Evolutionary conservation across 2,329 filamentous ascomycete species (phyloP).

Genomic region (Apiospora arundinis): DNA sequence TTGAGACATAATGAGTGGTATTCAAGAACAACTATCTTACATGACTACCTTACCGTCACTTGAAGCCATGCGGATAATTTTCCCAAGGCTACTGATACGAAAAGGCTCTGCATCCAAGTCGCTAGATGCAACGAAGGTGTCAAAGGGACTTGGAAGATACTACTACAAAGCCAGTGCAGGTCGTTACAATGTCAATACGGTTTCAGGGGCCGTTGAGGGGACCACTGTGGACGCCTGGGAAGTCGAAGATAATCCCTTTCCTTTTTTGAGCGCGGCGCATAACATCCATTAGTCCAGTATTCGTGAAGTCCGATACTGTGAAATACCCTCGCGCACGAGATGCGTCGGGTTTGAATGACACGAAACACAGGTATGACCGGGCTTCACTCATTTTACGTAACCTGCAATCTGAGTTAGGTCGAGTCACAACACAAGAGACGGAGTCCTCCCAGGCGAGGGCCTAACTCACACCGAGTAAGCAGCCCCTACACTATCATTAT

Average conservation of each 20-base stretch:
- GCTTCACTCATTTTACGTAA: constrained; percentile 1
- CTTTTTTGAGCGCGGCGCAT: neutral
- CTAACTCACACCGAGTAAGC: neutral
- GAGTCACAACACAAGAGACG: neutral
- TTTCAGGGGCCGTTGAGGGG: too few relatives aligned
- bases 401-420: neutral
- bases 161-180: too few relatives aligned
- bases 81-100: neutral
- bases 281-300: neutral
- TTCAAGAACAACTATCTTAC: neutral
- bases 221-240: neutral
- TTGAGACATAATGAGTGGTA: neutral
- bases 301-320: too few relatives aligned
- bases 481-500: neutral
- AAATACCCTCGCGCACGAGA: neutral
- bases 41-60: neutral
- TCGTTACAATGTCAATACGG: too few relatives aligned
- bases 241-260: neutral
- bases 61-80: neutral
- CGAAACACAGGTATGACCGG: neutral
- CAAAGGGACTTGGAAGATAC: too few relatives aligned
- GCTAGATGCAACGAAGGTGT: neutral
- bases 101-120: neutral
- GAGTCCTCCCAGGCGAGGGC: neutral
- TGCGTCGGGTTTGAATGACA: neutral